Evolutionary conservation across 306 rosid genomes (phyloP), one percentile per base, ranked within the genome.

Genomic region (Adenanthera pavonina): DNA sequence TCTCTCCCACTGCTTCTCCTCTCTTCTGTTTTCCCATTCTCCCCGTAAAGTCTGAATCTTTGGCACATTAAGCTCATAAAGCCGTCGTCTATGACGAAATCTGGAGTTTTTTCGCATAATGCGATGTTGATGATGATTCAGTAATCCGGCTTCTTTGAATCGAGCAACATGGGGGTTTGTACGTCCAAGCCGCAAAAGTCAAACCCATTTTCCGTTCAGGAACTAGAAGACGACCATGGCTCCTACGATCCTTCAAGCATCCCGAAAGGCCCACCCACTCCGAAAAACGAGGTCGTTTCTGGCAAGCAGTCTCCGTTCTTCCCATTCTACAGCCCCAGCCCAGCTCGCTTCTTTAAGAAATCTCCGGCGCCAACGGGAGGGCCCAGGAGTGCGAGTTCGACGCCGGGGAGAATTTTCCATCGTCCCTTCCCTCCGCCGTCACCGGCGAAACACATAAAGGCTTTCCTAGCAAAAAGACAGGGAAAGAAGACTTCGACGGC

Each of bases 401-500:
- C 99, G 48, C 98, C 99, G 65, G 88, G 91, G 64, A 89, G 98
- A 10, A 89, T 96, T 68, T 92, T 96, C 92, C 90, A 91, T 88
- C 87, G 93, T 1, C 93, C 98, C 15, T 90, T 96, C 38, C 98
- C 97, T 10, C 99, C 99, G 47, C 98, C 99, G 79, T 96, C 99
- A 4, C 99, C 99, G 86, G 97, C 99, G 12, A 96, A 96, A 81
- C 99, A 93, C 83, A 96, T 96, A 54, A 88, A 84, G 84, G 87
- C 99, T 0, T 90, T 92, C 43, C 74, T 96, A 13, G 93, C 96
- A 4, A 79, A 96, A 82, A 78, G 99, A 19, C 97, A 92, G 3
- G 99, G 99, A 19, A 91, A 83, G 84, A 93, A 89, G 86, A 78
- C 91, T 30, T 74, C 91, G 0, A 59, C 87, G 66, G 90, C 98